Evolutionary conservation across 2,329 filamentous ascomycete genomes (phyloP).

Genomic region (Exophiala alcalophila): DNA sequence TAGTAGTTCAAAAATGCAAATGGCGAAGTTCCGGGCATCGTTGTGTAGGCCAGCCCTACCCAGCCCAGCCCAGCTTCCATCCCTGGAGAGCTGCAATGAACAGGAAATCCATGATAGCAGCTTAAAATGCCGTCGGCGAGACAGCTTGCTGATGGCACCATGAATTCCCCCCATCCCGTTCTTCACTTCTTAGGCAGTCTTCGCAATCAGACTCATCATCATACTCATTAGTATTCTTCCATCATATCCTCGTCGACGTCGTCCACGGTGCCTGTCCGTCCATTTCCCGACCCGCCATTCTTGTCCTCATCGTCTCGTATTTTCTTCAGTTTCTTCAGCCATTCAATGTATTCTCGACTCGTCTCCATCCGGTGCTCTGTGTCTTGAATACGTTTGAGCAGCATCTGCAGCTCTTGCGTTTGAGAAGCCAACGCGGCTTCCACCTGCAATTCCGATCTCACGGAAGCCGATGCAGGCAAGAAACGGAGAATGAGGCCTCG

Average conservation of each 20-base stretch:
- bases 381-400: slow-evolving; percentile 53
- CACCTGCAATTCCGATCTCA: slow-evolving; percentile 38
- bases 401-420: slow-evolving; percentile 48
- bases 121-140: no score
- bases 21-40: no score
- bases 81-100: no score
- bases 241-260: slow-evolving; percentile 32
- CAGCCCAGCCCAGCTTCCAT: no score
- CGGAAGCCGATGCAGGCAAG: slow-evolving; percentile 39
- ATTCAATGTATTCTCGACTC: slow-evolving; percentile 58
- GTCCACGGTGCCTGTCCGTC: slow-evolving; percentile 9
- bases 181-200: no score
- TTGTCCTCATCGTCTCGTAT: slow-evolving; percentile 31
- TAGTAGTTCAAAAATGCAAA: no score
- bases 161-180: no score
- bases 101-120: no score
- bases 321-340: slow-evolving; percentile 48
- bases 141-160: no score
- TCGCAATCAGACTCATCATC: no score
- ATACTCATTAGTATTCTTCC: slow-evolving; percentile 31
- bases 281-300: slow-evolving; percentile 7
- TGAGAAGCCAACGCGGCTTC: slow-evolving; percentile 48
- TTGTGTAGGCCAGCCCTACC: no score
- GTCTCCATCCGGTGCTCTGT: slow-evolving; percentile 56
- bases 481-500: slow-evolving; percentile 54